Evolutionary conservation across 1,139 yeast species (phyloP), one percentile per base, ranked within the genome.

Genomic region (Nakaseomyces uthaithaninus): DNA sequence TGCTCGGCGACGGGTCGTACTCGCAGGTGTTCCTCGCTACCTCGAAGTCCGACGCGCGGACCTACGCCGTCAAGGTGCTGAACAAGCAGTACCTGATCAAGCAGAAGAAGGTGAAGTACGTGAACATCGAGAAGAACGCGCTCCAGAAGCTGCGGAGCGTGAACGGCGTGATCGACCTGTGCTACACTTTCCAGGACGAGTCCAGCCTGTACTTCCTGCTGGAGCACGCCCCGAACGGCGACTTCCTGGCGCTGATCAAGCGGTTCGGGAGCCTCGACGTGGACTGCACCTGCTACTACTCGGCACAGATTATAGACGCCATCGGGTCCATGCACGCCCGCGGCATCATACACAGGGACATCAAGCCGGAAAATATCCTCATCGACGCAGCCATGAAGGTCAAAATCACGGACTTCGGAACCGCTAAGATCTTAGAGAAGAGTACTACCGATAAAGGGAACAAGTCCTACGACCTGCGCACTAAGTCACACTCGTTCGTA

Each of bases 401-500:
- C 44, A 86, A 86, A 59, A 75, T 89, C 42, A 89, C 97, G 12
- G 98, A 89, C 62, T 89, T 91, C 62, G 98, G 98, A 16, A 91
- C 97, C 2, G 97, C 97, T 3, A 87, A 85, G 60, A 64, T 91
- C 23, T 63, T 89, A 38, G 77, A 68, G 12, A 61, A 58, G 23
- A 40, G 41, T n/a, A 31, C 71, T 37, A 69, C 62, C 31, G 71
- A 66, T n/a, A 53, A 65, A 51, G 68, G 68, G 14, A 68, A 66
- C 33, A 23, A 33, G 14, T 43, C 36, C 6, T 77, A 73, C 52
- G 80, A 74, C 6, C 54, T 64, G 16, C 76, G 75, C 44, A 67
- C 75, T 8, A 71, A 84, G 36, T 84, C 93, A 7, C 84, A 77
- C 41, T 87, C 96, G 0, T 80, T 80, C 62, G 86, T 80, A 22